phyloP scores from a whole-genome alignment of 2,329 filamentous ascomycete genomes.

The Pestalotiopsis fici region DNA sequence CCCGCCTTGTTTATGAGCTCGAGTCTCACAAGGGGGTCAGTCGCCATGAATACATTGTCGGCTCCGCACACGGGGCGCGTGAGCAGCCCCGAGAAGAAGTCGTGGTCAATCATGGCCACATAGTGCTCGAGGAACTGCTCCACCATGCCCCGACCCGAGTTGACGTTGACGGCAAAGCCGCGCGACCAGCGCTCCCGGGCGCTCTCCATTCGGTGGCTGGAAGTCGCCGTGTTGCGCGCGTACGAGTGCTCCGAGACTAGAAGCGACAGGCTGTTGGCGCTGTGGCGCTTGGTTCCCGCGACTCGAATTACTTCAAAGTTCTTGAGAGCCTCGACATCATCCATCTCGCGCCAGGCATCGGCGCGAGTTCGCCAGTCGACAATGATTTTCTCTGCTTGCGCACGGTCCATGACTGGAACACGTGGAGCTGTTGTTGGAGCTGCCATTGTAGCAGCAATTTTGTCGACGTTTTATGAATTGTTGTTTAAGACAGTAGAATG shows the following conservation, averaged over 20 bases:
- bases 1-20: neutral
- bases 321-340: neutral
- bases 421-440: neutral
- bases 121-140: neutral
- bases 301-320: neutral
- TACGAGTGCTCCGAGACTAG: neutral
- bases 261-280: neutral
- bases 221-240: neutral
- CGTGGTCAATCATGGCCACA: neutral
- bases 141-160: neutral
- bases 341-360: neutral
- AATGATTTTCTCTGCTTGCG: neutral
- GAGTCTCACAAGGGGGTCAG: neutral
- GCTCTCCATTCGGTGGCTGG: neutral
- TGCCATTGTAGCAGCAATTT: no score
- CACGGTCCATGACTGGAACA: neutral
- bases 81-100: neutral
- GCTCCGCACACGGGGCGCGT: neutral
- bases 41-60: neutral
- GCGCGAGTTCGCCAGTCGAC: neutral
- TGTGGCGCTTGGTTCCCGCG: neutral
- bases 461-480: no score
- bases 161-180: neutral
- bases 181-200: neutral
- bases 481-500: no score